These are phyloP conservation scores for Pachyrhizus erosus DNA, from an alignment of 306 rosid species.

Conservation along the genomic window DNA sequence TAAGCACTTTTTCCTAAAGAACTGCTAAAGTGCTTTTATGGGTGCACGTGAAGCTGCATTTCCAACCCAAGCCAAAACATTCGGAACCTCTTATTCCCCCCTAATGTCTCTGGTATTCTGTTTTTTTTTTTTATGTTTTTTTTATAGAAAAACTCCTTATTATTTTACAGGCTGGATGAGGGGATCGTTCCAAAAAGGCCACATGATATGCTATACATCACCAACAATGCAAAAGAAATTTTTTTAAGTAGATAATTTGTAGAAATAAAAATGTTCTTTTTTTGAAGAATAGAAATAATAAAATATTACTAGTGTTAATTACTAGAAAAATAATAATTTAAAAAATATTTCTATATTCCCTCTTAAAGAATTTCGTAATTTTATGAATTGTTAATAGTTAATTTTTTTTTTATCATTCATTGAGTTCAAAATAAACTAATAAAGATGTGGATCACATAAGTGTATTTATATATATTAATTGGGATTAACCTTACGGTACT, in stretches of 20 bases:
- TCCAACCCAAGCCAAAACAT: slow-evolving; percentile 26
- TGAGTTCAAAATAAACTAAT: background rate
- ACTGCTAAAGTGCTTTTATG: slow-evolving; percentile 19
- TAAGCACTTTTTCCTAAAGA: slow-evolving; percentile 19
- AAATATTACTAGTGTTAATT: background rate
- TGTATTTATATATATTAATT: background rate
- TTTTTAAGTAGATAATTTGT: background rate
- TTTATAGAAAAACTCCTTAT: background rate
- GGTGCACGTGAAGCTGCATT: slow-evolving; percentile 32
- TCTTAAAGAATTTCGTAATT: no score
- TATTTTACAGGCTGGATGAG: slow-evolving; percentile 44
- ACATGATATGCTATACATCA: slow-evolving; percentile 16
- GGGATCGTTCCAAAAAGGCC: slow-evolving; percentile 14
- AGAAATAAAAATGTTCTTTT: background rate
- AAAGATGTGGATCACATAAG: background rate
- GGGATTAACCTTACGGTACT: background rate
- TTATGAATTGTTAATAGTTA: background rate
- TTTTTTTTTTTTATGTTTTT: background rate
- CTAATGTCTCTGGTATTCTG: no score
- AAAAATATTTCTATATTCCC: background rate
- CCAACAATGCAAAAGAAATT: background rate
- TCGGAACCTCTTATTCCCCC: slow-evolving; percentile 26
- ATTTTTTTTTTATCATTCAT: background rate
- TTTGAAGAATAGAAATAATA: background rate
- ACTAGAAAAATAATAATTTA: background rate